These are phyloP conservation scores for Ceratocystis diversiconidia DNA, from an alignment of 2,329 filamentous ascomycete genomes.

Conservation along the genomic window DNA sequence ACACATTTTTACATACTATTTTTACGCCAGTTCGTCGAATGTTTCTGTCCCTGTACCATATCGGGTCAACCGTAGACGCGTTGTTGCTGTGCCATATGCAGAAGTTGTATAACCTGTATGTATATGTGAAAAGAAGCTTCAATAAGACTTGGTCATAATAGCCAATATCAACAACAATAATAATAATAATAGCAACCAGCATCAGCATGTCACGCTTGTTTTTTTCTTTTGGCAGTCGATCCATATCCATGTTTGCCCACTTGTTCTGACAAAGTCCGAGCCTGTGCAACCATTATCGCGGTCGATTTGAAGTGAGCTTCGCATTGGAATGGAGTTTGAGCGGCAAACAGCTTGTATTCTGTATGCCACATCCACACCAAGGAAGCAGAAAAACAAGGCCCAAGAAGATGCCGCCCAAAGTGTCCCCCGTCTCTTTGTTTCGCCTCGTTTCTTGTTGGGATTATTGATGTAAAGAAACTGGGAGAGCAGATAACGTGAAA, in stretches of 20 bases:
- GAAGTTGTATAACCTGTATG: neutral
- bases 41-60: neutral
- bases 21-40: constrained; percentile 7
- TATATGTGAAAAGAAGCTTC: neutral
- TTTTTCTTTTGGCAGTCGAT: constrained; percentile 1
- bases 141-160: neutral
- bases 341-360: neutral
- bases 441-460: too few species aligned
- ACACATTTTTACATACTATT: neutral
- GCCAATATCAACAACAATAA: neutral
- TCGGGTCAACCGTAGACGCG: neutral
- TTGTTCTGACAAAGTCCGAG: neutral
- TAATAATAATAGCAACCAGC: neutral
- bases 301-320: too few species aligned
- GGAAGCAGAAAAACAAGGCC: too few species aligned
- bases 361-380: neutral
- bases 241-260: constrained; percentile 4
- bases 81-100: neutral
- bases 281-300: neutral
- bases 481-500: too few species aligned
- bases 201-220: neutral
- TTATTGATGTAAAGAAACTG: too few species aligned
- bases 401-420: too few species aligned
- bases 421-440: too few species aligned
- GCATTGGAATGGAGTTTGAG: neutral